Conservation (phyloP, 768 basidiomycete species). For the Tephrocybe sp. region DNA sequence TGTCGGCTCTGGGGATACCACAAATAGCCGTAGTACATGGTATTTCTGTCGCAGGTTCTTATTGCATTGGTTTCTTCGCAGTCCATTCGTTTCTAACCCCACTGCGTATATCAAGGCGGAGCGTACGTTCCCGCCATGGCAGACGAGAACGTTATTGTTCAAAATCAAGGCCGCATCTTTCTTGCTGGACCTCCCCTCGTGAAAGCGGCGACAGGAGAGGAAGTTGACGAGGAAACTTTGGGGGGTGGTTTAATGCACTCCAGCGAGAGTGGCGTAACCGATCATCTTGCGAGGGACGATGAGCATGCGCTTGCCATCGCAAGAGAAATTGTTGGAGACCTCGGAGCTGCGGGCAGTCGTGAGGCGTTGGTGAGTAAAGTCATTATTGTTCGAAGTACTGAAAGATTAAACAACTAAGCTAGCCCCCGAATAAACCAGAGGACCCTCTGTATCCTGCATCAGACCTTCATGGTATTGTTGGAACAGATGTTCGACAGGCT, state of each 20-base stretch:
- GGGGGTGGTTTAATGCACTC: conserved; percentile 93
- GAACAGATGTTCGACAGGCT: conserved; percentile 82
- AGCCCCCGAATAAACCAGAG: conserved; percentile 65
- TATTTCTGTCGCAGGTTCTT: conserved; percentile 89
- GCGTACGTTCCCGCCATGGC: conserved; percentile 98
- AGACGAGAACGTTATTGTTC: conserved; percentile 89
- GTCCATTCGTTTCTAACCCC: neutral
- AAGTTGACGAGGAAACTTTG: conserved; percentile 88
- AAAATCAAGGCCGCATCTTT: conserved; percentile 92
- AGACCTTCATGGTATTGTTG: conserved; percentile 90
- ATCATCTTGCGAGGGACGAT: conserved; percentile 83
- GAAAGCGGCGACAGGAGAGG: conserved; percentile 92
- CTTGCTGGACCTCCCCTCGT: conserved; percentile 94
- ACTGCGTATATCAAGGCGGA: conserved; percentile 50
- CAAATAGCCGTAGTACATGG: conserved; percentile 94
- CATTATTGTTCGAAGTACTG: neutral
- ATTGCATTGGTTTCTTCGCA: conserved; percentile 8
- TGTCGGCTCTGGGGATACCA: conserved; percentile 89
- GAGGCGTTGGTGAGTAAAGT: conserved; percentile 44
- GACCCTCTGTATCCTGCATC: conserved; percentile 76
- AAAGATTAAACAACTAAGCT: conserved; percentile 11
- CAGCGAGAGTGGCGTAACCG: conserved; percentile 87
- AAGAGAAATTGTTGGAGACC: conserved; percentile 73
- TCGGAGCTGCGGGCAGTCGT: conserved; percentile 61
- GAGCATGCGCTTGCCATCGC: conserved; percentile 84